Percentiles rank a stretch among this genome's conserved stretches.
Conservation (phyloP, 306 rosid genomes). For the Hippophae rhamnoides region DNA sequence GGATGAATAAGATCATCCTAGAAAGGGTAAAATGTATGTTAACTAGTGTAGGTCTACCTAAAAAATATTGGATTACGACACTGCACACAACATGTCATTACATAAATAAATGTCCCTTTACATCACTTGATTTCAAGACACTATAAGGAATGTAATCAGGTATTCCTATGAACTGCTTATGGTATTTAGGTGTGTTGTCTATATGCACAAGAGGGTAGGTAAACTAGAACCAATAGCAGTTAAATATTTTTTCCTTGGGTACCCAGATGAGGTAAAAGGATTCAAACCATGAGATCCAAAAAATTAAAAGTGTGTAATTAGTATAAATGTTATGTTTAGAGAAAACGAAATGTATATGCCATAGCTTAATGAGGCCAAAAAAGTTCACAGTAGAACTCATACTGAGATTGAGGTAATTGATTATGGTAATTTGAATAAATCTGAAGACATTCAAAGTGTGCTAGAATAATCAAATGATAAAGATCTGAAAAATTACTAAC, state of each 20-base stretch:
- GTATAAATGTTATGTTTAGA: not conserved
- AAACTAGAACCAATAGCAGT: too few relatives aligned
- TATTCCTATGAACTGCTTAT: too few relatives aligned
- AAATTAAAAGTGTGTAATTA: not conserved
- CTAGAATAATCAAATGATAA: too few relatives aligned
- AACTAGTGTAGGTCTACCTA: not conserved
- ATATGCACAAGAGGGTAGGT: not conserved
- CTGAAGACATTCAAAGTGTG: too few relatives aligned
- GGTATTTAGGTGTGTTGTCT: not conserved
- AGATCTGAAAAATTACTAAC: too few relatives aligned
- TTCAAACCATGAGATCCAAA: not conserved
- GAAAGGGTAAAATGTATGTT: not conserved
- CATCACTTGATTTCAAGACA: not conserved
- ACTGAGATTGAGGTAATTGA: too few relatives aligned
- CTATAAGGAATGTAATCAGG: not conserved
- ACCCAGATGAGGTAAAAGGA: not conserved
- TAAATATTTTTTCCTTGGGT: not conserved
- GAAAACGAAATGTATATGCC: not conserved
- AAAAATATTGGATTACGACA: not conserved
- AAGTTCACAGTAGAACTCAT: too few relatives aligned
- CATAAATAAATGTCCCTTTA: not conserved
- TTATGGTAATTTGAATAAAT: too few relatives aligned
- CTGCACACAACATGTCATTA: not conserved
- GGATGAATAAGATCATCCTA: not conserved
- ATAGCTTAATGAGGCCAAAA: too few relatives aligned